Conservation (phyloP, 2,329 filamentous ascomycete species). For the Didymosphaeria variabile region DNA sequence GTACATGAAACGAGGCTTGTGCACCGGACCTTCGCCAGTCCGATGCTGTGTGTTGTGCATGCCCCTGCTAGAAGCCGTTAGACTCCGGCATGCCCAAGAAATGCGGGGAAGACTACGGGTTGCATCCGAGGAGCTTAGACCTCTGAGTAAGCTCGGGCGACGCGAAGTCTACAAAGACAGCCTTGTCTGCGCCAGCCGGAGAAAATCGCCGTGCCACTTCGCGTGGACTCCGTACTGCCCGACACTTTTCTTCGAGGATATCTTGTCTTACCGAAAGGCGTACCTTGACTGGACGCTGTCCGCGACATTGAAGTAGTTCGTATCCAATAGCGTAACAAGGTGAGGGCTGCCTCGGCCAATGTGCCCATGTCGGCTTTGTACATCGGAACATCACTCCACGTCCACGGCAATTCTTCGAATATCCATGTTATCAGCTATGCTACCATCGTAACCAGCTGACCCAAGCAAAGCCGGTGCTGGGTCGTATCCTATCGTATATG, state of each 20-base stretch:
- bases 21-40: slow-evolving; percentile 7
- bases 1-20: background rate
- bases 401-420: background rate
- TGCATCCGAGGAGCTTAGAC: too few relatives aligned
- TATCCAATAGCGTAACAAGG: background rate
- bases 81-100: background rate
- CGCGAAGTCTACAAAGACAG: background rate
- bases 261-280: background rate
- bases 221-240: slow-evolving; percentile 11
- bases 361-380: slow-evolving; percentile 8
- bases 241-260: background rate
- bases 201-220: slow-evolving; percentile 8
- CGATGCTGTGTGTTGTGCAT: slow-evolving; percentile 11
- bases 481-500: background rate
- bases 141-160: slow-evolving; percentile 1
- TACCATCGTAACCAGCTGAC: background rate
- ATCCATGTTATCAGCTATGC: background rate
- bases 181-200: slow-evolving; percentile 3
- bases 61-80: slow-evolving; percentile 4
- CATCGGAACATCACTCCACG: background rate
- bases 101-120: background rate
- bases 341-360: background rate
- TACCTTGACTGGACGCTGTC: background rate
- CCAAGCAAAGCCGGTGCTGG: background rate
- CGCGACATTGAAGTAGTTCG: too few relatives aligned